These are phyloP conservation scores for Coemansia sp. DNA, from an alignment of 192 early-diverging fungal genomes.

Conservation along the genomic window DNA sequence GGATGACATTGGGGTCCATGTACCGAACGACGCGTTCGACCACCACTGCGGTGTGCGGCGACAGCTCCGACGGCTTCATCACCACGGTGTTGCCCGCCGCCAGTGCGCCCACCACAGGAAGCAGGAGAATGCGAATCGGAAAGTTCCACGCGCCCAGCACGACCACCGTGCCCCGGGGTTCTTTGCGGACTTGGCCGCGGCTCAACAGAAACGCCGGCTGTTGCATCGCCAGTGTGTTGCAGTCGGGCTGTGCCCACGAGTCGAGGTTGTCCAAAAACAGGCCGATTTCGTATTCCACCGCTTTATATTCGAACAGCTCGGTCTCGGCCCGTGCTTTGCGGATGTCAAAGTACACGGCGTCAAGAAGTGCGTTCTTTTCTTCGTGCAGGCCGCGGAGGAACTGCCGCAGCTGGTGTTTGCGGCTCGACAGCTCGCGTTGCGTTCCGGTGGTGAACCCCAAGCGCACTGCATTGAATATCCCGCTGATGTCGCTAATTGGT, in stretches of 20 bases:
- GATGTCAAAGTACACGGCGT: constrained; percentile 61
- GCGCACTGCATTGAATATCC: constrained; percentile 44
- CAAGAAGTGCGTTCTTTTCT: constrained; percentile 57
- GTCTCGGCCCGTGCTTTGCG: constrained; percentile 58
- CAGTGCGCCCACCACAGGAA: constrained; percentile 78
- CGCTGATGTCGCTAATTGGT: constrained; percentile 42
- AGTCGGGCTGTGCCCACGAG: constrained; percentile 55
- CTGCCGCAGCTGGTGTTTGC: constrained; percentile 61
- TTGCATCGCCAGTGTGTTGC: constrained; percentile 23
- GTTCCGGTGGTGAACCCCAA: constrained; percentile 45
- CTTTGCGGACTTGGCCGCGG: constrained; percentile 59
- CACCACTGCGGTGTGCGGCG: constrained; percentile 62
- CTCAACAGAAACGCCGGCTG: constrained; percentile 53
- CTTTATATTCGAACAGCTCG: constrained; percentile 54
- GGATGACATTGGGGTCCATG: constrained; percentile 64
- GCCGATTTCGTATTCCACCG: constrained; percentile 59
- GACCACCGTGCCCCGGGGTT: constrained; percentile 76
- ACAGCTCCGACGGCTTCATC: constrained; percentile 86
- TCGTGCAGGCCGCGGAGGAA: constrained; percentile 62
- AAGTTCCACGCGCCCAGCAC: constrained; percentile 75
- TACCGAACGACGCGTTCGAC: constrained; percentile 70
- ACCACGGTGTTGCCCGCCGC: constrained; percentile 85
- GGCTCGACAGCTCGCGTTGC: constrained; percentile 19
- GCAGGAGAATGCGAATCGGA: constrained; percentile 63
- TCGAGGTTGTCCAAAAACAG: constrained; percentile 61